Evolutionary conservation across 2,329 filamentous ascomycete genomes (phyloP), one percentile per base, ranked within the genome.

Genomic region (Hypoxylon sp.): DNA sequence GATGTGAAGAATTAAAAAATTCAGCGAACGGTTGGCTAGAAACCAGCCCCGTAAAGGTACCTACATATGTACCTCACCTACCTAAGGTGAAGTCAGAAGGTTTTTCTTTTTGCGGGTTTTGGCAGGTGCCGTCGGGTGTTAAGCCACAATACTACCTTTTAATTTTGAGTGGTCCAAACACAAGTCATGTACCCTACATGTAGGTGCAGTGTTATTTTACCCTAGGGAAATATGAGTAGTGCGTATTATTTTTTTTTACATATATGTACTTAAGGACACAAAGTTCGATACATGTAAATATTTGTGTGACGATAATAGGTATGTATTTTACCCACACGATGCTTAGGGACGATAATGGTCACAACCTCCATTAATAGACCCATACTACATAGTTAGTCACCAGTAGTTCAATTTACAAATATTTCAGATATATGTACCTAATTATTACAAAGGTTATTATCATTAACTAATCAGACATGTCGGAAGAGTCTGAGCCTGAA

Each of bases 401-500:
- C 5, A 39, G 26, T 5, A 46, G 9, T 24, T 33, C 13, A 42
- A 57, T 54, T 42, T 22, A 26, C 48, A 48, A 29, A 11, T 26
- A 35, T 13, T 19, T 11, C 19, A 57, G 14, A 56, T 0, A 35
- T 37, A 31, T 26, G 26, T 6, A 22, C 19, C 19, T 22, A 10
- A 11, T 24, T 42, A 37, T 42, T 19, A 44, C 31, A 42, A 3
- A 47, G 42, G 17, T 11, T 47, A 47, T 47, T 31, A 47, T 56
- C 59, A 58, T 62, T 66, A 65, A 33, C 17, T 52, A 50, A 5
- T 69, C 63, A 51, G 68, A 73, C 66, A 70, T 67, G 2, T 77
- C 73, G 14, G 65, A 71, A n/a, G 67, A 72, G 29, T 77, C 76
- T 29, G 75, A 77, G 26, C 74, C 76, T 50, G 82, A 84, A 53